phyloP scores from a whole-genome alignment of 192 early-diverging fungal genomes.

The Powellomyces hirtus region DNA sequence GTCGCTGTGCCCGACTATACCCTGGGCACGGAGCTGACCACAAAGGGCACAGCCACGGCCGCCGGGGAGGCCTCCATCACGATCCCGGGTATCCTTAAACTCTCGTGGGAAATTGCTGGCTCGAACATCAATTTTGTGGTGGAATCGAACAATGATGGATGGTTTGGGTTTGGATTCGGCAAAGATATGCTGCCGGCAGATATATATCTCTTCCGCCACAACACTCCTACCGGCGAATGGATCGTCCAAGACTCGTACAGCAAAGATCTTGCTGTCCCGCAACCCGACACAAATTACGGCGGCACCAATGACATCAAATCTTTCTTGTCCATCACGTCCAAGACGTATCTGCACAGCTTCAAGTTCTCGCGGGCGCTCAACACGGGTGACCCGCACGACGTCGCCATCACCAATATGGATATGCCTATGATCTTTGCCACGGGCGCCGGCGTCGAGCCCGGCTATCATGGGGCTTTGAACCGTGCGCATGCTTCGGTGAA shows the following conservation, averaged over 20 bases:
- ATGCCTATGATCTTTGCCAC: conserved; percentile 37
- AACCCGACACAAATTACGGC: conserved; percentile 15
- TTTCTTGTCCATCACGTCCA: conserved; percentile 1
- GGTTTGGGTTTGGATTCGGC: conserved; percentile 47
- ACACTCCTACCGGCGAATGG: conserved; percentile 15
- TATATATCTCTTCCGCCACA: conserved; percentile 30
- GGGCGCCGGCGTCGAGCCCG: background rate
- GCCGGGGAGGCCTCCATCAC: conserved; percentile 2
- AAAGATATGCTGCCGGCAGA: conserved; percentile 32
- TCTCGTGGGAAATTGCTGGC: conserved; percentile 29
- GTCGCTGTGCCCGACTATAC: background rate
- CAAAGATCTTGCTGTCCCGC: conserved; percentile 13
- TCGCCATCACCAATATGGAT: conserved; percentile 14
- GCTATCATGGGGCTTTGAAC: conserved; percentile 29
- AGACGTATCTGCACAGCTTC: conserved; percentile 1
- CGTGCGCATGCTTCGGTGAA: conserved; percentile 20
- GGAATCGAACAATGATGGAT: conserved; percentile 36
- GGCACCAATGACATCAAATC: conserved; percentile 15
- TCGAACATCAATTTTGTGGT: conserved; percentile 23
- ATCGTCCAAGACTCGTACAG: conserved; percentile 31
- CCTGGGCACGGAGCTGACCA: background rate
- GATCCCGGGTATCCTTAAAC: conserved; percentile 18
- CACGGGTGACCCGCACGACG: conserved; percentile 26
- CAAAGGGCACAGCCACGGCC: background rate
- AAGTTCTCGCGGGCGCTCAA: conserved; percentile 21